These are phyloP conservation scores for Azolla pinnata DNA, from an alignment of 75 land plant species.

Conservation along the genomic window DNA sequence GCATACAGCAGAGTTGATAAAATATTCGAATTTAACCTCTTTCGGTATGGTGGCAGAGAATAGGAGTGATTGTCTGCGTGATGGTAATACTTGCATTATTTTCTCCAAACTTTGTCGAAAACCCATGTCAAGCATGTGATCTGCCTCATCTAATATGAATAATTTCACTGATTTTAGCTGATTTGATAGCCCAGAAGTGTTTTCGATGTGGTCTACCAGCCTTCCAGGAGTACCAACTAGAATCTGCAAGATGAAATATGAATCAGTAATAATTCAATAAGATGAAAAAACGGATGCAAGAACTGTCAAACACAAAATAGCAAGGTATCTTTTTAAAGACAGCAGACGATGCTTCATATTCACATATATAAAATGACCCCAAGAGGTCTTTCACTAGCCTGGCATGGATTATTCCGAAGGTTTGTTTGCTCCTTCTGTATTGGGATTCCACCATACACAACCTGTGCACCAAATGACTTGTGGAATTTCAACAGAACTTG, in stretches of 20 bases:
- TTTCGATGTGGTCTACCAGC: slow-evolving; percentile 80
- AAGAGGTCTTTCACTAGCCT: no score
- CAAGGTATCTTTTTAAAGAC: no score
- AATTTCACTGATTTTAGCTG: slow-evolving; percentile 68
- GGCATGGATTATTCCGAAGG: slow-evolving; percentile 75
- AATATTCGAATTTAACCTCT: slow-evolving; percentile 47
- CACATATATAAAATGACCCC: no score
- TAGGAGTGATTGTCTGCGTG: slow-evolving; percentile 85
- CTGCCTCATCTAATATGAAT: slow-evolving; percentile 95
- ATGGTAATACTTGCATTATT: slow-evolving; percentile 73
- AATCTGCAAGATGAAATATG: no score
- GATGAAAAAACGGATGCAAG: no score
- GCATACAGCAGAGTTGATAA: no score
- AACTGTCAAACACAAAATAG: no score
- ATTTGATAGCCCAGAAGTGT: slow-evolving; percentile 64
- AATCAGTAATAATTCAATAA: no score
- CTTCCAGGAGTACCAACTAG: slow-evolving; percentile 99
- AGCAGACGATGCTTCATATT: no score
- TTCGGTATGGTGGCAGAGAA: slow-evolving; percentile 96
- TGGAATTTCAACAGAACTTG: slow-evolving; percentile 71
- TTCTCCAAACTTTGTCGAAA: slow-evolving; percentile 67
- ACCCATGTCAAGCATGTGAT: slow-evolving; percentile 89
- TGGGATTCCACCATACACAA: slow-evolving; percentile 86
- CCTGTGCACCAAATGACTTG: slow-evolving; percentile 75
- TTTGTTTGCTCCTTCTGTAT: slow-evolving; percentile 68